Conservation (phyloP, 768 basidiomycete species). For the Ramaria sp. region DNA sequence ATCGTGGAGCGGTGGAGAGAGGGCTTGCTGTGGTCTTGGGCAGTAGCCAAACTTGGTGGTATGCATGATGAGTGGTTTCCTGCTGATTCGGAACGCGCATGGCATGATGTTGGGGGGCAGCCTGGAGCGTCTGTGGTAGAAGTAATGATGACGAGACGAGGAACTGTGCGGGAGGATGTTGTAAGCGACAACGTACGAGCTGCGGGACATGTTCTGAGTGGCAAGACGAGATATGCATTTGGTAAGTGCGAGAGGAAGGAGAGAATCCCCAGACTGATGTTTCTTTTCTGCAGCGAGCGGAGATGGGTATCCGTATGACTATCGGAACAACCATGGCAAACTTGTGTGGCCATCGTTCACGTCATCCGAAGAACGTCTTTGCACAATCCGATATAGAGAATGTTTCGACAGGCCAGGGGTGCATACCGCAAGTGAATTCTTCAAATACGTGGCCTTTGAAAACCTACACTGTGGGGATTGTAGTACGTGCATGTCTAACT, state of each 20-base stretch:
- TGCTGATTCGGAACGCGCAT: conserved; percentile 14
- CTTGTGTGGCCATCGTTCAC: background rate
- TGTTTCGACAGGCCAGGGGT: conserved; percentile 16
- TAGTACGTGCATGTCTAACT: background rate
- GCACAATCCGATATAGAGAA: background rate
- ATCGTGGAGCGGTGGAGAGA: conserved; percentile 12
- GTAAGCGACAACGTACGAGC: background rate
- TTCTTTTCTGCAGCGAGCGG: conserved; percentile 15
- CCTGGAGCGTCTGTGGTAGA: conserved; percentile 19
- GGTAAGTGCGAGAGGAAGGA: background rate
- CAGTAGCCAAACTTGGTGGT: conserved; percentile 11
- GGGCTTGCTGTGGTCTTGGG: conserved; percentile 11
- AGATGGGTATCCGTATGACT: conserved; percentile 26
- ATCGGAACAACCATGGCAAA: background rate
- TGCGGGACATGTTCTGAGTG: conserved; percentile 5
- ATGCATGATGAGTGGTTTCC: conserved; percentile 9
- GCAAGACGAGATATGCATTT: conserved; percentile 5
- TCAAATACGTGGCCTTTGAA: conserved; percentile 25
- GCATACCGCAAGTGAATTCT: conserved; percentile 17
- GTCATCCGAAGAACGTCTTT: background rate
- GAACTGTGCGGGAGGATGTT: background rate
- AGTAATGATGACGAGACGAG: conserved; percentile 11
- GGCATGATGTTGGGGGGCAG: conserved; percentile 20
- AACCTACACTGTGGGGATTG: conserved; percentile 27
- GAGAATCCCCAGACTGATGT: background rate